Evolutionary conservation across 371 early-diverging fungal genomes (phyloP).

Genomic region (Dinochytrium kinnereticum): DNA sequence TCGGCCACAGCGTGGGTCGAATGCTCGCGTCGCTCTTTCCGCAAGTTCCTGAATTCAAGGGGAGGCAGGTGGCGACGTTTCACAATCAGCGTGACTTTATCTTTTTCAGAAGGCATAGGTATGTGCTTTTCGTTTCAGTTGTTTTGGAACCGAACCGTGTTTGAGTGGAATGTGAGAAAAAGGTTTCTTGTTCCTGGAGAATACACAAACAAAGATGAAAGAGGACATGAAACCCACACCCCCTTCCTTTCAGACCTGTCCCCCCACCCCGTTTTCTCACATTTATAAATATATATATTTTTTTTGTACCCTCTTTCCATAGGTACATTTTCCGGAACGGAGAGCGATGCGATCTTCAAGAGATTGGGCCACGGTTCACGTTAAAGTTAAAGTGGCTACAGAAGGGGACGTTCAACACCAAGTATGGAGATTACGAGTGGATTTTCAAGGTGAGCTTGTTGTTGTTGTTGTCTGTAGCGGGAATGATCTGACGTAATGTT

Average conservation of each 20-base stretch:
- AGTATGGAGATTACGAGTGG: constrained; percentile 94
- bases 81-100: constrained; percentile 99
- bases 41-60: constrained; percentile 94
- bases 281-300: too few relatives aligned
- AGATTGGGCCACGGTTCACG: constrained; percentile 97
- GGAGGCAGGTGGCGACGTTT: constrained; percentile 95
- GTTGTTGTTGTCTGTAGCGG: neutral
- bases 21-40: constrained; percentile 97
- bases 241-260: too few relatives aligned
- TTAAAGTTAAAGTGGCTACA: constrained; percentile 92
- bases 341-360: constrained; percentile 89
- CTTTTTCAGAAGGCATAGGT: constrained; percentile 97
- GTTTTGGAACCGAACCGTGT: too few relatives aligned
- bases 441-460: constrained; percentile 68
- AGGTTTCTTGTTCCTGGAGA: too few relatives aligned
- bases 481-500: neutral
- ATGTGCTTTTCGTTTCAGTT: too few relatives aligned
- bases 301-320: neutral
- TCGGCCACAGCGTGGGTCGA: constrained; percentile 96
- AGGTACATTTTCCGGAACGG: constrained; percentile 88
- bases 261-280: too few relatives aligned
- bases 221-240: too few relatives aligned
- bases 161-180: too few relatives aligned
- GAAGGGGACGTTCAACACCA: constrained; percentile 89
- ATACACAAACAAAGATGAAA: too few relatives aligned